Evolutionary conservation across 2,329 filamentous ascomycete genomes (phyloP).

Genomic region (Aspergillus texensis): DNA sequence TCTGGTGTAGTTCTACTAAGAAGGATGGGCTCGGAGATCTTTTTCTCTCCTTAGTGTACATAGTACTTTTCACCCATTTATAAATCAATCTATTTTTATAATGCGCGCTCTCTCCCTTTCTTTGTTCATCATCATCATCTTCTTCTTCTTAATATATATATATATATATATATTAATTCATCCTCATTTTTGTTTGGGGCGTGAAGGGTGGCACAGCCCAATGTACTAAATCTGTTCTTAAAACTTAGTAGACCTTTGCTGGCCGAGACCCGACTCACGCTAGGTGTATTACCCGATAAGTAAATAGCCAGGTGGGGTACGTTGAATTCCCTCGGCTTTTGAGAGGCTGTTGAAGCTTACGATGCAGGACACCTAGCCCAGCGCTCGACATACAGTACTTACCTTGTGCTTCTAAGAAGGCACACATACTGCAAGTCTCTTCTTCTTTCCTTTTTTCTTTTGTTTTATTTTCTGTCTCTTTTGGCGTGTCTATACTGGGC

Average conservation of each 20-base stretch:
- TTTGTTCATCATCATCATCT: no score
- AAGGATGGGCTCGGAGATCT: not conserved
- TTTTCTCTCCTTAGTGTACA: no score
- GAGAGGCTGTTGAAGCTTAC: not conserved
- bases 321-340: not conserved
- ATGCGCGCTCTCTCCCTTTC: no score
- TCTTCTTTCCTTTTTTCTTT: not conserved
- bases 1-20: not conserved
- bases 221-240: not conserved
- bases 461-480: not conserved
- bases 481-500: not conserved
- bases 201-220: no score
- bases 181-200: no score
- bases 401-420: not conserved
- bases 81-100: no score
- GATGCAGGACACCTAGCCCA: not conserved
- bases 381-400: not conserved
- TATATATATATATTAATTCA: no score
- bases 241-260: not conserved
- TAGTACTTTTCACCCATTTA: no score
- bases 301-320: not conserved
- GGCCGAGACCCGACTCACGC: no score
- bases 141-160: no score
- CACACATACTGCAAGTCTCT: not conserved
- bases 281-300: not conserved